Evolutionary conservation across 148 eudicot species (phyloP).

Genomic region (Spergularia bocconei): DNA sequence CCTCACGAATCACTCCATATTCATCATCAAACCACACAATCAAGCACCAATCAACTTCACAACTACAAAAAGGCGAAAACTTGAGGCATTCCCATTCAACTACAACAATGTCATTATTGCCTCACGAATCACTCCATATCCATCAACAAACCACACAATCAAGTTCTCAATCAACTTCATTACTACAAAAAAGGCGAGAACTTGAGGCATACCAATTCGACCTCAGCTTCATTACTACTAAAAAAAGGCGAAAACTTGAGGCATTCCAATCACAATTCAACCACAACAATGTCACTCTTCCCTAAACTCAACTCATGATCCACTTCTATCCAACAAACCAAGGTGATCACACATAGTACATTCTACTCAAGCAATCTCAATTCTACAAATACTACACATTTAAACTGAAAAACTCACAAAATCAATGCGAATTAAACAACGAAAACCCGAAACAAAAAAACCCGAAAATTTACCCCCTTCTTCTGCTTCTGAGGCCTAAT

Average conservation of each 20-base stretch:
- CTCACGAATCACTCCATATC: neutral
- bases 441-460: neutral
- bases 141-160: neutral
- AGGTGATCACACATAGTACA: neutral
- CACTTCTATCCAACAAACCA: neutral
- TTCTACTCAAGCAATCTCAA: neutral
- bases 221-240: no score
- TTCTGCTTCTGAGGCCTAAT: constrained; percentile 81
- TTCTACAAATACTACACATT: neutral
- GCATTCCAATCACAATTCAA: no score
- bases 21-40: neutral
- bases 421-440: neutral
- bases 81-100: no score
- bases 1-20: neutral
- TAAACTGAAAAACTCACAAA: neutral
- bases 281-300: neutral
- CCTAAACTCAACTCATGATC: neutral
- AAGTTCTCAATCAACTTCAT: no score
- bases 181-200: no score
- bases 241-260: neutral
- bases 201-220: no score
- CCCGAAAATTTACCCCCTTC: constrained; percentile 48
- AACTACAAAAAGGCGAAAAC: neutral
- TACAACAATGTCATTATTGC: no score
- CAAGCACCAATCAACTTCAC: neutral